Evolutionary conservation across 345 rosid species (phyloP), one percentile per base, ranked within the genome.

Genomic region (Populus alba): DNA sequence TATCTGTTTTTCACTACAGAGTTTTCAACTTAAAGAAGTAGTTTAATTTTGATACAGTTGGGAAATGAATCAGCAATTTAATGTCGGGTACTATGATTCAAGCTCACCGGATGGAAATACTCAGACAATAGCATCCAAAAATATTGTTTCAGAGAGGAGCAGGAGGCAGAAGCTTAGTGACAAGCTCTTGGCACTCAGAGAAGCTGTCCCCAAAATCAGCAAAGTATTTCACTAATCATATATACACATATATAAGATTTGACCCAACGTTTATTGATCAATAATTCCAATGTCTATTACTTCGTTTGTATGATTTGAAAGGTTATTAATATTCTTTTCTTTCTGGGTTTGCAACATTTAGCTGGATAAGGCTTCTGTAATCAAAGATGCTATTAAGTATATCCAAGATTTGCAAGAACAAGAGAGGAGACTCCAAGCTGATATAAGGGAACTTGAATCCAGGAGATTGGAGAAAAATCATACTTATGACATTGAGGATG

Each of bases 341-440:
- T 35, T 68, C 33, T 22, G 17, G 38, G 47, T 27, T 43, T 7
- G 22, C 22, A 20, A 51, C 9, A 0, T 29, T 7, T 77, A 93
- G 99, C 91, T 96, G 99, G 98, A 96, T 75, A 96, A 93, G 87
- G 99, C 99, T 27, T 95, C 99, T n/a, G 93, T 95, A 80, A 87
- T 96, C 78, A 96, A 92, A 81, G 99, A 96, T 45, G 98, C 99
- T 10, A 96, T 96, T 20, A 90, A 90, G 61, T 93, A 96, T 80
- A 93, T 96, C 68, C 88, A 93, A 80, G 94, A 92, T 47, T 78
- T 96, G 80, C 99, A 92, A n/a, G 89, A 88, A 3, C 97, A 93
- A 82, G 95, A 96, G 81, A 85, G 79, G 63, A 86, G 87, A 79
- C 90, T 96, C 22, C 88, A 85, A 63, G 85, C 87, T 4, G 97